Base-by-base conservation (phyloP, 2,329 filamentous ascomycete genomes). In the Coniochaeta prunicola region DNA sequence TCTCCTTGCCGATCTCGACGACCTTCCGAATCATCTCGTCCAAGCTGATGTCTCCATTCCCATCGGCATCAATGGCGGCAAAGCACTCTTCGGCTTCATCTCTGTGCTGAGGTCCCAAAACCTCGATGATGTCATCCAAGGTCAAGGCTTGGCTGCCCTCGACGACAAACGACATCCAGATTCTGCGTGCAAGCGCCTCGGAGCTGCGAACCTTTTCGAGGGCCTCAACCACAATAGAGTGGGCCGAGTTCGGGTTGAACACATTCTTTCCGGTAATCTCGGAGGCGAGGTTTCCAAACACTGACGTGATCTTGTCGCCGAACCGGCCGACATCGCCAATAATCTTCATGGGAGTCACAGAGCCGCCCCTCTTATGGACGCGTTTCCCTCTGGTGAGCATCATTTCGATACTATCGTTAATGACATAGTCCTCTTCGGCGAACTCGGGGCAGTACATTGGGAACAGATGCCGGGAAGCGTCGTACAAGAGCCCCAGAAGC, bases 161-260 rank as follows among this genome's bases (percentile, higher is more conserved):
- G 4, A 94, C 85, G 1, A 96, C 94, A 70, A 97, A 96, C 0
- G 92, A 97, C 91, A 97, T 96, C 94, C 94, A 97, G 62, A 97
- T 88, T 68, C 94, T 89, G 65, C 86, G 88, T n/a, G 91, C 92
- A 59, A 97, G 77, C n/a, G 94, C 94, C 71, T 97, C 92, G 0
- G 92, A 91, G 7, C 91, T 90, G 60, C 82, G 81, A 48, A 84
- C 86, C 75, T 91, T 93, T 73, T 97, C 92, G 33, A 97, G 80
- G 9, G 93, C 94, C 70, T 96, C 86, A 13, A 96, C 80, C 5
- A 97, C 91, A 55, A 97, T 85, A 0, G 91, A 94, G 71, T 97
- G 92, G 1, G 92, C 87, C 5, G 92, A 90, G 67, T 90, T 93
- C 15, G 91, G 88, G 73, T 97, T 96, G 77, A 97, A 96, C 24